Conservation (phyloP, 805 yeast species). For the Starmerella davenportii region DNA sequence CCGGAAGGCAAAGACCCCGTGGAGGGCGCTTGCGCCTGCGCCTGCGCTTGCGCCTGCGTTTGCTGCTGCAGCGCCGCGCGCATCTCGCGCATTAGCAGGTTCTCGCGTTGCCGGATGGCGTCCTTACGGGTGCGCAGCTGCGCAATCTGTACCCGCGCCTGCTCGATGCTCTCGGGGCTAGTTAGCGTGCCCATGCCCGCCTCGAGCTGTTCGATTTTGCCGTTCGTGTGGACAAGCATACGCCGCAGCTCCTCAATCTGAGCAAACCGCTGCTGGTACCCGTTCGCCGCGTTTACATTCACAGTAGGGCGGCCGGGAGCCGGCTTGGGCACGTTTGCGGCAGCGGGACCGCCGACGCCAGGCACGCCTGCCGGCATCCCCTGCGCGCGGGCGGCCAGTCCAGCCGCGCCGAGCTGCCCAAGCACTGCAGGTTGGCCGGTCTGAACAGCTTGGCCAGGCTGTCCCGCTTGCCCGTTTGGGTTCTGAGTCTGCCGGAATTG, state of each 20-base stretch:
- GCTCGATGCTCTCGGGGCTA: slow-evolving; percentile 11
- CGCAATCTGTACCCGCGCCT: slow-evolving; percentile 9
- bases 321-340: background rate
- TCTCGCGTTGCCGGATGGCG: slow-evolving; percentile 14
- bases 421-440: slow-evolving; percentile 7
- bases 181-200: slow-evolving; percentile 4
- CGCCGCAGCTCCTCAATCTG: slow-evolving; percentile 15
- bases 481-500: slow-evolving; percentile 4
- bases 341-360: background rate
- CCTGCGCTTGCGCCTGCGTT: slow-evolving; percentile 2
- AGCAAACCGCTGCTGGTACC: slow-evolving; percentile 16
- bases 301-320: slow-evolving; percentile 6
- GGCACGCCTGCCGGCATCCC: slow-evolving; percentile 9
- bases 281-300: slow-evolving; percentile 11
- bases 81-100: slow-evolving; percentile 11
- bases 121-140: slow-evolving; percentile 11
- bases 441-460: slow-evolving; percentile 7
- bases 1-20: background rate
- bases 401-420: slow-evolving; percentile 8
- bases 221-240: slow-evolving; percentile 3
- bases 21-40: slow-evolving; percentile 8
- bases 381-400: slow-evolving; percentile 3
- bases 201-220: slow-evolving; percentile 12
- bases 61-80: slow-evolving; percentile 4
- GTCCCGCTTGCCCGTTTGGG: slow-evolving; percentile 4